Evolutionary conservation across 2,329 filamentous ascomycete genomes (phyloP), one percentile per base, ranked within the genome.

Genomic region (Fusarium tanahbumbuense): DNA sequence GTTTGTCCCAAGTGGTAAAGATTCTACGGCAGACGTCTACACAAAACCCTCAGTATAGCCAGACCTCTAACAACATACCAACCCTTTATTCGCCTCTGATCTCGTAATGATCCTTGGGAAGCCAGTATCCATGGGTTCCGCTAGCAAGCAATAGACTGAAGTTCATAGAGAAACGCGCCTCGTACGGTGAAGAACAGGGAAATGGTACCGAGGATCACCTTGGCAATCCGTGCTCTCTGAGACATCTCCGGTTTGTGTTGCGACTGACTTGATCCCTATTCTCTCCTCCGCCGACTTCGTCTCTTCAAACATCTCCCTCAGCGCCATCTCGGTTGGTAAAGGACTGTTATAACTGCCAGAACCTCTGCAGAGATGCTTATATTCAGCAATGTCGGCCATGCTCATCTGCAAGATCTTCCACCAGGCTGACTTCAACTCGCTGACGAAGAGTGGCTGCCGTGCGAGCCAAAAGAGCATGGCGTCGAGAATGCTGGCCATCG

Each of bases 401-500:
- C 78, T 73, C 6, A 53, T 65, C n/a, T 72, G 59, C 25, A 76
- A 64, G 16, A 74, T 60, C 4, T 48, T 56, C 16, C 71, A 56
- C 78, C 78, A 80, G 4, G 64, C 58, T 2, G 73, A 66, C 25
- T 56, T 70, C 18, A 79, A 56, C 40, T 78, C 59, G 32, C 69
- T 67, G 30, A 74, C 40, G 16, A 75, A 73, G 1, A 56, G 42
- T 5, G 73, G 67, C 18, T 77, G 74, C 3, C 71, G 67, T n/a
- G 77, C 58, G 12, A 80, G 42, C 73, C 73, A 75, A 60, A 72
- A 73, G 48, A 75, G 65, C 13, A 70, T 57, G 27, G 72, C 63
- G 45, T 80, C 78, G 22, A 80, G 44, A 8, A 80, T 55, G 6
- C 72, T 67, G n/a, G 75, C 77, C 67, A 81, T 61, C 3, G 75